Base-by-base conservation (phyloP, 2,329 filamentous ascomycete genomes). In the Aplosporella prunicola region DNA sequence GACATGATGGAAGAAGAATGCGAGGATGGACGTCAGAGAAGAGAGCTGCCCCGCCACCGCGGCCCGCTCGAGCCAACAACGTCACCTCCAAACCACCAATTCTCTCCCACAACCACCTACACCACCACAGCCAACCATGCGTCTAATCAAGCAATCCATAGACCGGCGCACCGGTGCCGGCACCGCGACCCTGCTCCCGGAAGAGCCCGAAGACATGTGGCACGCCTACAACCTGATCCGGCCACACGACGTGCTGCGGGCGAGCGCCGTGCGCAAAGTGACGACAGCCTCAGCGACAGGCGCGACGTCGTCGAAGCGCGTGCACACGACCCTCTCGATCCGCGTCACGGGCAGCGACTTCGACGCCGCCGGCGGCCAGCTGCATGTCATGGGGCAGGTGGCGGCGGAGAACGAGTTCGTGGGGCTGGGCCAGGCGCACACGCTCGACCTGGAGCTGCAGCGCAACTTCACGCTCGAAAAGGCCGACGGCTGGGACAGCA, bases 391-490 rank as follows among this genome's bases (percentile, higher is more conserved):
- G 3, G 80, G 80, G 1, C 68, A 71, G 32, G 78, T 83, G 9
- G 65, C 72, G 5, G 72, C 72, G 15, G 78, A 83, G 55, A 84
- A 80, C 48, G 71, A 76, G 43, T 68, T 74, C 51, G 80, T 81
- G 22, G 78, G 76, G 50, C 62, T 82, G 13, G 80, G 80, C 11
- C 69, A 74, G 45, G 75, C 74, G 50, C 80, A 85, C 53, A 84
- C 80, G 0, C 67, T 84, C 2, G 89, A 95, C 47, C 72, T 98
- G 30, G 89, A 95, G 57, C 69, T 94, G 41, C 78, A 91, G 51
- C 74, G 88, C 27, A 80, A 87, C 34, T 96, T 96, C 51, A 89
- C 83, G 5, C 59, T 98, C 6, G 82, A 87, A 64, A 96, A 96
- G 63, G 73, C 74, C 25, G 66, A 76, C 7, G 74, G 87, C 27